Percentiles rank a stretch among this genome's conserved stretches.
Conservation (phyloP, 306 rosid species). For the Dalbergia cochinchinensis region DNA sequence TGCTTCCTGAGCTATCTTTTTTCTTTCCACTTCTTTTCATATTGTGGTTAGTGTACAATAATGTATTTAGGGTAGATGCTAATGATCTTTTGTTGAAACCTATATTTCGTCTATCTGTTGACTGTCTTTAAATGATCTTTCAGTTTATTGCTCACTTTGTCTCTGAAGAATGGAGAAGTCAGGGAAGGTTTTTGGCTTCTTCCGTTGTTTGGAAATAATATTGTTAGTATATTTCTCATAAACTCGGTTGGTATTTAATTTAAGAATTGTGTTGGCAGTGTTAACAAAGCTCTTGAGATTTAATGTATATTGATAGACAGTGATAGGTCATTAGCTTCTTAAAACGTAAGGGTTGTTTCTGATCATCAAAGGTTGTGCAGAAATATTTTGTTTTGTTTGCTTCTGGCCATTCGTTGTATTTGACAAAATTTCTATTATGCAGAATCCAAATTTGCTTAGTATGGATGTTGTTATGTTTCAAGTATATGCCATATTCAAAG, state of each 20-base stretch:
- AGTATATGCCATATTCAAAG: conserved; percentile 12
- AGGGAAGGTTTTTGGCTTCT: conserved; percentile 3
- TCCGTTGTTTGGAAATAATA: background rate
- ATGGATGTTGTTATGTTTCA: background rate
- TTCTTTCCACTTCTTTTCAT: background rate
- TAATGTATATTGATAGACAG: background rate
- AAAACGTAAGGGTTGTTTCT: background rate
- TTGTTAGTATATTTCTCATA: conserved; percentile 24
- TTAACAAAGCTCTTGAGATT: conserved; percentile 19
- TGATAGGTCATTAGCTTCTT: conserved; percentile 9
- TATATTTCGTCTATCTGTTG: conserved; percentile 5
- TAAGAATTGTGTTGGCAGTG: conserved; percentile 30
- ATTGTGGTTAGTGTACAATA: background rate
- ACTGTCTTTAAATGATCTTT: background rate
- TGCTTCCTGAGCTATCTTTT: too few relatives aligned
- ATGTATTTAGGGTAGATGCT: conserved; percentile 1
- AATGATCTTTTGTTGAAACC: conserved; percentile 3
- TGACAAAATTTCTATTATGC: conserved; percentile 24
- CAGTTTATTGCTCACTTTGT: background rate
- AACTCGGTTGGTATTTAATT: background rate
- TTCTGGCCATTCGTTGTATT: conserved; percentile 10
- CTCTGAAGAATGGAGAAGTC: background rate
- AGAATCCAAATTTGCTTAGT: conserved; percentile 18
- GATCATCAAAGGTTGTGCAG: background rate
- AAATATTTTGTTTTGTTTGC: conserved; percentile 12